Percentiles rank a stretch among this genome's conserved stretches.
Evolutionary conservation across 306 rosid species (phyloP).

Genomic region (Aeschynomene evenia): DNA sequence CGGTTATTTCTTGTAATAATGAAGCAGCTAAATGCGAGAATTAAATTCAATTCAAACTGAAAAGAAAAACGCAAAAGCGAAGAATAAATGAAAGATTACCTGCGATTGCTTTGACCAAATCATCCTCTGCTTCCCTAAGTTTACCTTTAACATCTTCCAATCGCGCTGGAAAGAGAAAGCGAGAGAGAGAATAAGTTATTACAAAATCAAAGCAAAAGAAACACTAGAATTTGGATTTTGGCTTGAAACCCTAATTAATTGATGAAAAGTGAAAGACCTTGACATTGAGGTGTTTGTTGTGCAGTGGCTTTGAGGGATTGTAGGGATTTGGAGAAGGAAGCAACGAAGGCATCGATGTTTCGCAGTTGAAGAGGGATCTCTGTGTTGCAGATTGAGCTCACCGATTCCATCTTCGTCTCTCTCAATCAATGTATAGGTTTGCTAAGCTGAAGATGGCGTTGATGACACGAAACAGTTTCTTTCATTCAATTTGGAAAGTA

Average conservation of each 20-base stretch:
- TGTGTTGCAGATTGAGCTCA: conserved; percentile 43
- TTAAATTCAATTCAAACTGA: conserved; percentile 16
- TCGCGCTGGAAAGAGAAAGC: conserved; percentile 37
- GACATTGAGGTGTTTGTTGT: conserved; percentile 41
- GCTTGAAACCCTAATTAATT: conserved; percentile 43
- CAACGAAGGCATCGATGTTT: conserved; percentile 38
- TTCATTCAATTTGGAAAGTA: too few relatives aligned
- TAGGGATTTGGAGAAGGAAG: conserved; percentile 42
- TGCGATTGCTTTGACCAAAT: conserved; percentile 75
- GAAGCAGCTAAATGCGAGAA: too few relatives aligned
- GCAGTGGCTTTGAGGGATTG: conserved; percentile 41
- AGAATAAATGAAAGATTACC: conserved; percentile 34
- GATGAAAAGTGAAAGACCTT: conserved; percentile 36
- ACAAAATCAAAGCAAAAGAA: conserved; percentile 13
- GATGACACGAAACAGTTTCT: too few relatives aligned
- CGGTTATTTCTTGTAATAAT: too few relatives aligned
- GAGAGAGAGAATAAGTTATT: background rate
- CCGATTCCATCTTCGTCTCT: conserved; percentile 40
- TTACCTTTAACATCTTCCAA: conserved; percentile 51
- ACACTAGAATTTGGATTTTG: background rate
- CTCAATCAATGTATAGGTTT: too few relatives aligned
- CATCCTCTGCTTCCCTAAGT: conserved; percentile 75
- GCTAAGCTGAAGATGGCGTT: too few relatives aligned
- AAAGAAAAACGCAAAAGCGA: background rate
- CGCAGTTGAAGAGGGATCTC: conserved; percentile 42